Evolutionary conservation across 2,329 filamentous ascomycete species (phyloP), one percentile per base, ranked within the genome.

Genomic region (Penicillium sp.): DNA sequence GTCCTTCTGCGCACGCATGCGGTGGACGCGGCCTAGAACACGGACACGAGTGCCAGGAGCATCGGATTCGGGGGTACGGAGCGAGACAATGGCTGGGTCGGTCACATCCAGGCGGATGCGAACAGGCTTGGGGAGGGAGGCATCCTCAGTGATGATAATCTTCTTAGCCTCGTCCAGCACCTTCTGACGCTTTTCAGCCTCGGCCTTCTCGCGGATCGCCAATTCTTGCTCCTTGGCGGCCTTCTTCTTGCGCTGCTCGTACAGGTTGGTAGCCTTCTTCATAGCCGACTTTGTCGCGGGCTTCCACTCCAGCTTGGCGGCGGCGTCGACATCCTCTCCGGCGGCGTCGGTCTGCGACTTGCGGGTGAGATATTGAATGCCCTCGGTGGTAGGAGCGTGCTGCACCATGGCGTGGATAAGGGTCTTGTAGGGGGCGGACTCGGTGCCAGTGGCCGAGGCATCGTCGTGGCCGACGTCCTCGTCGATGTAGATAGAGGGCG

Each of bases 151-250:
- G 63, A 90, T 81, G 61, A 89, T 80, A 65, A 94, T 84, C 79
- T 91, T 91, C 84, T 93, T 93, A 38, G 91, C 91, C 69, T 93
- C 91, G 75, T 96, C 92, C 35, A 96, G 83, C 35, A 91, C 83
- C 75, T 87, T 85, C 65, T 88, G 83, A 58, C 90, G 86, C 73
- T 90, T 88, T 68, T 89, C 87, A 64, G 89, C 86, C 76, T 90
- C 88, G 78, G 92, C 88, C 73, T 89, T 87, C 77, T 92, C 88
- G 59, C 89, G 85, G 50, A 89, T 87, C 59, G 88, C 89, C 66
- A 88, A 81, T 74, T 93, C 89, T 69, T 89, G 85, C 77, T 91
- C 90, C 80, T 92, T 93, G 70, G 86, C 86, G 49, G 90, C 85
- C 84, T 96, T 96, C 85, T 92, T 93, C 85, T 92, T 91, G 78